Conservation (phyloP, 768 basidiomycete species). For the Panaeolus cyanescens region DNA sequence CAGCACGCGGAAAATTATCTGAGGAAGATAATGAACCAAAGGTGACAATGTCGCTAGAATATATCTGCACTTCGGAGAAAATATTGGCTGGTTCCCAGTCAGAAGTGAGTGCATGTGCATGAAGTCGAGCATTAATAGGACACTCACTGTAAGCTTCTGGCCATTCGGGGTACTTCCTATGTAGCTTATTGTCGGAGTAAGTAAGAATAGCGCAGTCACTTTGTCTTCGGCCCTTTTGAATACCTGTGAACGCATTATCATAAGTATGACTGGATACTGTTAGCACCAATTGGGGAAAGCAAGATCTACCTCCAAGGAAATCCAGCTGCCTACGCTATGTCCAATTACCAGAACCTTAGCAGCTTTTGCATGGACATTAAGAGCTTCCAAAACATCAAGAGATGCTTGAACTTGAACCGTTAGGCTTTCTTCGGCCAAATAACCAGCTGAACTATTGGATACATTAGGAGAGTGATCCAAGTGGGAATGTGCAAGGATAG, state of each 20-base stretch:
- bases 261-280: background rate
- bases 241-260: conserved; percentile 43
- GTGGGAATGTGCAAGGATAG: conserved; percentile 64
- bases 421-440: conserved; percentile 35
- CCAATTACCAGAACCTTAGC: conserved; percentile 52
- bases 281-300: conserved; percentile 1
- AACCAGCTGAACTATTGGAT: conserved; percentile 13
- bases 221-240: conserved; percentile 44
- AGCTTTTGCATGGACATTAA: conserved; percentile 26
- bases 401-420: conserved; percentile 54
- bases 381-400: conserved; percentile 53
- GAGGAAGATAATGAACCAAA: conserved; percentile 40
- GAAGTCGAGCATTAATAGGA: background rate
- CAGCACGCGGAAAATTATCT: conserved; percentile 38
- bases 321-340: conserved; percentile 78
- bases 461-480: conserved; percentile 61
- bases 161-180: conserved; percentile 71
- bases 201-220: conserved; percentile 50
- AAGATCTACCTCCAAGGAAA: conserved; percentile 53
- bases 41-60: conserved; percentile 47
- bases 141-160: conserved; percentile 54
- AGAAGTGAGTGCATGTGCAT: background rate
- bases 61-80: conserved; percentile 44
- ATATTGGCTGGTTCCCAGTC: conserved; percentile 47
- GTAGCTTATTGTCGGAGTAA: conserved; percentile 72